Conservation (phyloP, 768 basidiomycete species). For the Tylopilus vinaceipallidus region DNA sequence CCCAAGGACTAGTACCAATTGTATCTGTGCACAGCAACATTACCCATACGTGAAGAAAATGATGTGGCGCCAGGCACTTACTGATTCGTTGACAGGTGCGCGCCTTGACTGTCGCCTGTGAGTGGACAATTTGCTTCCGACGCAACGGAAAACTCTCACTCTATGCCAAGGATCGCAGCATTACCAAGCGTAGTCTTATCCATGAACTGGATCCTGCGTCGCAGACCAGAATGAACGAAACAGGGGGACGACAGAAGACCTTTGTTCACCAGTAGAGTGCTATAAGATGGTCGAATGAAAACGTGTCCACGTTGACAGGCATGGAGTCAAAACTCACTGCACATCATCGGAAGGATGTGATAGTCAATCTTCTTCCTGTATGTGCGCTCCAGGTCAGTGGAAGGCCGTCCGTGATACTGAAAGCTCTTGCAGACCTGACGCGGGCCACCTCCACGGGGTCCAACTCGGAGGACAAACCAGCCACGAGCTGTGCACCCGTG, state of each 20-base stretch:
- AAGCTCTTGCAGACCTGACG: slow-evolving; percentile 45
- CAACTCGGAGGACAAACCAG: slow-evolving; percentile 41
- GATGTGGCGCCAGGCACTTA: slow-evolving; percentile 29
- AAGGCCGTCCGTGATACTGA: neutral
- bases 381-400: neutral
- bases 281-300: too few relatives aligned
- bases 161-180: slow-evolving; percentile 68
- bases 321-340: slow-evolving; percentile 43
- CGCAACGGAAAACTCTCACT: slow-evolving; percentile 36
- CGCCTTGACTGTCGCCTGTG: slow-evolving; percentile 43
- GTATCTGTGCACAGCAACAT: slow-evolving; percentile 51
- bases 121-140: neutral
- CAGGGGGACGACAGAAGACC: neutral
- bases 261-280: slow-evolving; percentile 56
- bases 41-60: too few relatives aligned
- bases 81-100: slow-evolving; percentile 66
- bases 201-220: slow-evolving; percentile 71
- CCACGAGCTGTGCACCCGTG: slow-evolving; percentile 57
- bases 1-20: slow-evolving; percentile 49
- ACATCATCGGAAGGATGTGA: slow-evolving; percentile 71
- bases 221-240: neutral
- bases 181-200: slow-evolving; percentile 72
- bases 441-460: slow-evolving; percentile 52
- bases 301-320: too few relatives aligned
- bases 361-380: slow-evolving; percentile 59